Percentiles rank a stretch among this genome's conserved stretches.
phyloP scores from a whole-genome alignment of 805 yeast species.

The Blastobotrys americana region DNA sequence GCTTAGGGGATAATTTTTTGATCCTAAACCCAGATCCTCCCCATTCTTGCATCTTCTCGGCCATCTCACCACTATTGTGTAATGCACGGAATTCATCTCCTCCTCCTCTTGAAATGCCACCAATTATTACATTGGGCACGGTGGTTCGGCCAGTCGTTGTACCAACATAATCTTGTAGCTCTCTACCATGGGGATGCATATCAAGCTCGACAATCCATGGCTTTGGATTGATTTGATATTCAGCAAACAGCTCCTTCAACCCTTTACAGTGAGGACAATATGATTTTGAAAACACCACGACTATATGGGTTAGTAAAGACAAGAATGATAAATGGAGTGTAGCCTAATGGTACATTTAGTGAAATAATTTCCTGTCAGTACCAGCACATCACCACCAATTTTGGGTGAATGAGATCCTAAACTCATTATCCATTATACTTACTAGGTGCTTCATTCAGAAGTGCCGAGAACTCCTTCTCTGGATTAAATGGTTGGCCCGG shows the following conservation, averaged over 20 bases:
- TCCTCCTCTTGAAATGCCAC: conserved; percentile 77
- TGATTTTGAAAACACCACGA: conserved; percentile 45
- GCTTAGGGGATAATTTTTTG: conserved; percentile 14
- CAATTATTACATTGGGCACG: conserved; percentile 83
- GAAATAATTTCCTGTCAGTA: too few relatives aligned
- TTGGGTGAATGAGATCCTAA: too few relatives aligned
- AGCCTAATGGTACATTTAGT: too few relatives aligned
- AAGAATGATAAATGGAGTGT: too few relatives aligned
- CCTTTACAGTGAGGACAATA: conserved; percentile 62
- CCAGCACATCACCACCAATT: too few relatives aligned
- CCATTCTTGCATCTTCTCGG: conserved; percentile 52
- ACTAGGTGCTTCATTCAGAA: conserved; percentile 57
- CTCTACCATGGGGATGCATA: conserved; percentile 65
- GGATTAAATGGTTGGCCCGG: conserved; percentile 39
- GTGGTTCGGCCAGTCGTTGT: conserved; percentile 69
- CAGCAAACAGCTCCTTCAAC: conserved; percentile 60
- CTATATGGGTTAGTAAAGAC: conserved; percentile 10
- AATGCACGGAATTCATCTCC: conserved; percentile 67
- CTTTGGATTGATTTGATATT: conserved; percentile 64
- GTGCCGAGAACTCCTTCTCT: conserved; percentile 47
- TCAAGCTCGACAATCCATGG: conserved; percentile 78
- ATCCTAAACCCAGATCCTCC: conserved; percentile 22
- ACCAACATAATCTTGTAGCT: conserved; percentile 65
- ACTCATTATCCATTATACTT: too few relatives aligned
- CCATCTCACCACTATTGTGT: conserved; percentile 51